A percentile compares a stretch with the other conserved stretches of the same genome.
Evolutionary conservation across 106 monocot genomes (phyloP).

Genomic region (Dioscorea alata): DNA sequence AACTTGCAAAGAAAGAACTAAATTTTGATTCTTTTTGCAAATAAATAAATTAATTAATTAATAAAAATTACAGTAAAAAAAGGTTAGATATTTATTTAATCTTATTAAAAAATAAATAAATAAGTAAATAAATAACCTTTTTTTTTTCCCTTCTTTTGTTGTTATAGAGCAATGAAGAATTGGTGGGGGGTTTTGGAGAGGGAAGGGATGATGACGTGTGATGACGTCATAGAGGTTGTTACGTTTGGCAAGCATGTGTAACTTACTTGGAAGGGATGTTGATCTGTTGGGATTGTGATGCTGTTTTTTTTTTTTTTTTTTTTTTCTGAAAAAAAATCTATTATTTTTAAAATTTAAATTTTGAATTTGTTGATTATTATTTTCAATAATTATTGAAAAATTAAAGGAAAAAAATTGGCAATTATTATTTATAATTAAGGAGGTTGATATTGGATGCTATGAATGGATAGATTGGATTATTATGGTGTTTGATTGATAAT

Average conservation of each 20-base stretch:
- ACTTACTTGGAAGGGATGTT: neutral
- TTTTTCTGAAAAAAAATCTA: too few species aligned
- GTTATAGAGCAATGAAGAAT: neutral
- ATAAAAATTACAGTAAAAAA: neutral
- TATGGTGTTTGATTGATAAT: neutral
- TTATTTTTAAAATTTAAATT: too few species aligned
- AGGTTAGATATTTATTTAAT: neutral
- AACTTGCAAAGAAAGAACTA: neutral
- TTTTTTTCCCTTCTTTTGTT: neutral
- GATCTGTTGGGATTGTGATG: conserved; percentile 1
- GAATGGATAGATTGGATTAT: neutral
- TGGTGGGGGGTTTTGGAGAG: neutral
- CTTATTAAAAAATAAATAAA: neutral
- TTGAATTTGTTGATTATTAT: too few species aligned
- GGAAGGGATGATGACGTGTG: neutral
- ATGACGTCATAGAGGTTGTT: conserved; percentile 1
- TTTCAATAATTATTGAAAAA: neutral
- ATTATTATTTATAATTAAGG: neutral
- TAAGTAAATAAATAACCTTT: neutral
- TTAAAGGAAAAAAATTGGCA: neutral
- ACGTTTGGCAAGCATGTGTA: neutral
- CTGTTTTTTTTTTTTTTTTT: neutral
- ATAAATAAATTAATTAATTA: too few species aligned
- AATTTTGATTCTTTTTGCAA: neutral
- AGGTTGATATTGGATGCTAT: neutral